Conservation (phyloP, 2,329 filamentous ascomycete species). For the Cercospora brassicicola region DNA sequence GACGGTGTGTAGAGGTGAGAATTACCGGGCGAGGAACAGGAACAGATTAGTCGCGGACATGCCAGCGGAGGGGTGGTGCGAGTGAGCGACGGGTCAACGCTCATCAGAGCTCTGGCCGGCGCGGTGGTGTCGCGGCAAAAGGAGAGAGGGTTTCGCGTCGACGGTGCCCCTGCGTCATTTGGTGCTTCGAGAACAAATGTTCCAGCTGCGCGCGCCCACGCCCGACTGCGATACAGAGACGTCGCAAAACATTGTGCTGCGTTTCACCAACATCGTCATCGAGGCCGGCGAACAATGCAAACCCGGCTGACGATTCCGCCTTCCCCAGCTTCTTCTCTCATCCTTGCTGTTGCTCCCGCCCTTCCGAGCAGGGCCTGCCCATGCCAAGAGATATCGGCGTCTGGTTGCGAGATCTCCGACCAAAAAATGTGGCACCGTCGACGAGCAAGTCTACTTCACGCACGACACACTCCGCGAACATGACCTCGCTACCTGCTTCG, state of each 20-base stretch:
- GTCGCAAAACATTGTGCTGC: background rate
- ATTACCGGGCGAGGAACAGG: background rate
- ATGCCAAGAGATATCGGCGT: background rate
- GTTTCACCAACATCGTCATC: background rate
- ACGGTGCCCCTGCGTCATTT: constrained; percentile 4
- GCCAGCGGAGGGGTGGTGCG: background rate
- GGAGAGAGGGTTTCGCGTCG: constrained; percentile 1
- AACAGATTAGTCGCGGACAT: background rate
- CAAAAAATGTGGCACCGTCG: background rate
- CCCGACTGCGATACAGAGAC: background rate
- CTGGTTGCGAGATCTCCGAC: background rate
- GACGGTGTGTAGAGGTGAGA: background rate
- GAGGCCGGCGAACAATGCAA: background rate
- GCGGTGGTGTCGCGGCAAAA: background rate
- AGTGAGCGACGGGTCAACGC: background rate
- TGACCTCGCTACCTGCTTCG: constrained; percentile 18
- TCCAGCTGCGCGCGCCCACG: background rate
- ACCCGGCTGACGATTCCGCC: background rate
- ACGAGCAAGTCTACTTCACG: background rate
- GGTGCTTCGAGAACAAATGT: background rate
- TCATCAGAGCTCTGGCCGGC: background rate
- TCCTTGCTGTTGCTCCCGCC: background rate
- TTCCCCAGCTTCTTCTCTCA: background rate
- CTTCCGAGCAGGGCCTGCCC: background rate
- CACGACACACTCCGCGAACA: background rate